phyloP scores from a whole-genome alignment of 148 eudicot genomes.

The Drosera capensis region DNA sequence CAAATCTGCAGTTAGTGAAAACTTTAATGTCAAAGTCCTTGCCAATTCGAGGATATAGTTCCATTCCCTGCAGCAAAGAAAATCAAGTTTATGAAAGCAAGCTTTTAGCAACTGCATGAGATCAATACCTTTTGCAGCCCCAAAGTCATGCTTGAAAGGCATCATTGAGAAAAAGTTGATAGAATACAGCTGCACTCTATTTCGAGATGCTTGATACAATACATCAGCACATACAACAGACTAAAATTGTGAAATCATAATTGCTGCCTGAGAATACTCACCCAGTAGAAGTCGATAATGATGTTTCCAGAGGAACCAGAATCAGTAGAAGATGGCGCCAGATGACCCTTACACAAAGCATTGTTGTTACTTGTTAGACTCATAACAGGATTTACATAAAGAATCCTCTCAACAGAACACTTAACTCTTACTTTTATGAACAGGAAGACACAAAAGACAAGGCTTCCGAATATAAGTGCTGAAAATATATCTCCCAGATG shows the following conservation, averaged over 20 bases:
- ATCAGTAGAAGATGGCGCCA: conserved; percentile 90
- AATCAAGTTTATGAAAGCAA: no score
- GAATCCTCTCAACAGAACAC: not conserved
- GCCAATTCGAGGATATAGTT: conserved; percentile 90
- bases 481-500: conserved; percentile 93
- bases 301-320: conserved; percentile 84
- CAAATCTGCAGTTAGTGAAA: conserved; percentile 94
- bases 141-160: no score
- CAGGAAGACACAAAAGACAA: conserved; percentile 66
- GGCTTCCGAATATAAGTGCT: conserved; percentile 85
- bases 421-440: conserved; percentile 53
- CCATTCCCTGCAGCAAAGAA: conserved; percentile 65
- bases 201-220: no score
- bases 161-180: no score
- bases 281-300: conserved; percentile 95
- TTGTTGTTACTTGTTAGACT: conserved; percentile 16
- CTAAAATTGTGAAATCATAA: not conserved
- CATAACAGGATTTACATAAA: not conserved
- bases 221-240: not conserved
- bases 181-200: no score
- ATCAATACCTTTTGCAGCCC: no score
- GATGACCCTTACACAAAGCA: conserved; percentile 48
- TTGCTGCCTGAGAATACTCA: conserved; percentile 18
- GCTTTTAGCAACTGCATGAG: no score
- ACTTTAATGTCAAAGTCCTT: conserved; percentile 85